Percentiles rank a stretch among this genome's conserved stretches.
phyloP scores from a whole-genome alignment of 768 basidiomycete species.

The Glaciozyma antarctica region DNA sequence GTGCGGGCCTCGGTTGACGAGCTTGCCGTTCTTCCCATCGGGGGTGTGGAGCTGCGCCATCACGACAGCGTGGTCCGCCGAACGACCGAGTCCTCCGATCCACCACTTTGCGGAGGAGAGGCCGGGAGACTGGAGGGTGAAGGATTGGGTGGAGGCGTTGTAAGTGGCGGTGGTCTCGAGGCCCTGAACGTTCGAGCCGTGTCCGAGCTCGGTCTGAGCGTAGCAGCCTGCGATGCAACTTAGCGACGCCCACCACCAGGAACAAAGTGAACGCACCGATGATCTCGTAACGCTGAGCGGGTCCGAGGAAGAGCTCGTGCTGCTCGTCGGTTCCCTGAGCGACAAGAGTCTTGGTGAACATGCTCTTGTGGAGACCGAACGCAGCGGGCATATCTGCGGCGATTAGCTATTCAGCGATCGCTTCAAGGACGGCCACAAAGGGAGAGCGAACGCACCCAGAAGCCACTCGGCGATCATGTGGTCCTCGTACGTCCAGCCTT shows the following conservation, averaged over 20 bases:
- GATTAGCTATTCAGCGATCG: background rate
- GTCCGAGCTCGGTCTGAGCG: slow-evolving; percentile 43
- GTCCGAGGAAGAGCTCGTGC: slow-evolving; percentile 35
- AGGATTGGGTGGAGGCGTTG: slow-evolving; percentile 56
- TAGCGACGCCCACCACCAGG: too few species aligned
- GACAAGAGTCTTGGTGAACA: slow-evolving; percentile 3
- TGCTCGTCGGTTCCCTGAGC: slow-evolving; percentile 35
- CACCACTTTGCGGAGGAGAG: slow-evolving; percentile 73
- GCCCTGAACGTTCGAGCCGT: slow-evolving; percentile 59
- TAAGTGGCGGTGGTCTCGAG: slow-evolving; percentile 72
- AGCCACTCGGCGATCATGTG: slow-evolving; percentile 31
- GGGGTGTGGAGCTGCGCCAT: slow-evolving; percentile 66
- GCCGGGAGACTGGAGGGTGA: slow-evolving; percentile 66
- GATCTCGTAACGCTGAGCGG: slow-evolving; percentile 32
- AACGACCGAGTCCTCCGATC: slow-evolving; percentile 63
- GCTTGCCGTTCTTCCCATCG: slow-evolving; percentile 28
- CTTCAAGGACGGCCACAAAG: background rate
- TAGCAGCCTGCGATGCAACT: slow-evolving; percentile 29
- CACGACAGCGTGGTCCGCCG: slow-evolving; percentile 63
- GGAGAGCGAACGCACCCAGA: slow-evolving; percentile 11
- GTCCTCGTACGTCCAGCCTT: slow-evolving; percentile 30
- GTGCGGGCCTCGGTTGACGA: slow-evolving; percentile 57
- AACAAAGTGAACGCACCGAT: slow-evolving; percentile 26
- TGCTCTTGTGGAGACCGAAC: slow-evolving; percentile 30
- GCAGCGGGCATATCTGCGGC: slow-evolving; percentile 23